These are phyloP conservation scores for Penium margaritaceum DNA, from an alignment of 139 green algal species.

Conservation along the genomic window DNA sequence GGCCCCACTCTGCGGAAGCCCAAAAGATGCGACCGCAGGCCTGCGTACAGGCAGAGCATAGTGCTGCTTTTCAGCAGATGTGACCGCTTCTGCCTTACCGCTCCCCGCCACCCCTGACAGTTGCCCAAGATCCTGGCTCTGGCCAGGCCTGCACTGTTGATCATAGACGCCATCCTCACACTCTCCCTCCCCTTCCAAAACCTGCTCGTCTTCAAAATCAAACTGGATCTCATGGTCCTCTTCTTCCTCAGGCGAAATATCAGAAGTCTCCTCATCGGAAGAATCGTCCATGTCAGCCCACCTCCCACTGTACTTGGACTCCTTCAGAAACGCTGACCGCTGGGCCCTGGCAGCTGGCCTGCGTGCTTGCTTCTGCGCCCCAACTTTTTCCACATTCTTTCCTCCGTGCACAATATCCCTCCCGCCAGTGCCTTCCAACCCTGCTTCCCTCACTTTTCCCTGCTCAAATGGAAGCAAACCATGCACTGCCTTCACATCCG, in stretches of 20 bases:
- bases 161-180: not conserved
- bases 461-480: no score
- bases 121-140: no score
- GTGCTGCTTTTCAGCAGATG: not conserved
- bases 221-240: not conserved
- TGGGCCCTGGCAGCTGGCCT: not conserved
- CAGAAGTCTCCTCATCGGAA: not conserved
- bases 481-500: no score
- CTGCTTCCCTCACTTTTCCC: no score
- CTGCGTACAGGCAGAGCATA: no score
- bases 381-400: not conserved
- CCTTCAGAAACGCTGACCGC: not conserved
- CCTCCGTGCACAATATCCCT: no score
- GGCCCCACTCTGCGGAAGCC: no score
- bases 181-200: not conserved
- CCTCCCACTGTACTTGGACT: no score
- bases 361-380: not conserved
- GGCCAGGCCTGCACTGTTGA: not conserved
- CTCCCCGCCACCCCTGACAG: no score
- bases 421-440: no score
- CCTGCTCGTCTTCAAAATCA: not conserved
- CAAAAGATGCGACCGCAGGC: no score
- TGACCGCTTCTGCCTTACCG: not conserved
- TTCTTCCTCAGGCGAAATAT: not conserved
- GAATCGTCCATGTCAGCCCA: slow-evolving; percentile 10